These are phyloP conservation scores for Phytophthora cajani DNA, from an alignment of 352 stramenopile species.

Conservation along the genomic window DNA sequence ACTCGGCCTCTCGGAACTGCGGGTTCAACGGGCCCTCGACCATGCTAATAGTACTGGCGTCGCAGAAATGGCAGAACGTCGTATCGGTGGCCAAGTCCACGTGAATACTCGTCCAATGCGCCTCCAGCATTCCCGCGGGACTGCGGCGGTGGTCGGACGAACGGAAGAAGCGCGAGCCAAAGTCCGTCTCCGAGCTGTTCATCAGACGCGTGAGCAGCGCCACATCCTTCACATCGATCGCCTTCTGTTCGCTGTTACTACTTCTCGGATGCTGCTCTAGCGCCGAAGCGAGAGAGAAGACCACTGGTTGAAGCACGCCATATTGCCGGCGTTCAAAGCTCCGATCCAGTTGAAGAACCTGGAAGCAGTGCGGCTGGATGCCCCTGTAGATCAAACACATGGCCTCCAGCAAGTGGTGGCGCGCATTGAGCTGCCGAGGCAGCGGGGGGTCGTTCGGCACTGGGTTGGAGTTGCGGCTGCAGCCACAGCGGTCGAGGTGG, in stretches of 20 bases:
- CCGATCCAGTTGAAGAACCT: slow-evolving; percentile 36
- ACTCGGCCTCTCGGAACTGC: slow-evolving; percentile 36
- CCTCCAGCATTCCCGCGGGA: slow-evolving; percentile 29
- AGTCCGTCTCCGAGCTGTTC: slow-evolving; percentile 18
- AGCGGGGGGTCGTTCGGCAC: slow-evolving; percentile 16
- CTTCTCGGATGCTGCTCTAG: slow-evolving; percentile 12
- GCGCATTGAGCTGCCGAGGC: slow-evolving; percentile 26
- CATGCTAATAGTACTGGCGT: slow-evolving; percentile 31
- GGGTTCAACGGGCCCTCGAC: slow-evolving; percentile 31
- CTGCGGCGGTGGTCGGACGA: background rate
- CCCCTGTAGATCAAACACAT: slow-evolving; percentile 37
- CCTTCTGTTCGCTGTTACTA: background rate
- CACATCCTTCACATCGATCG: slow-evolving; percentile 33
- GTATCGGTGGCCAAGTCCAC: slow-evolving; percentile 27
- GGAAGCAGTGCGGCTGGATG: slow-evolving; percentile 33
- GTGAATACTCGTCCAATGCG: slow-evolving; percentile 31
- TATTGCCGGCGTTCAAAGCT: slow-evolving; percentile 37
- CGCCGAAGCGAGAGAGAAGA: slow-evolving; percentile 24
- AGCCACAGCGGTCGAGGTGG: slow-evolving; percentile 10
- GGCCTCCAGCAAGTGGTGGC: slow-evolving; percentile 31
- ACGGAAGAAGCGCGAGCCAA: slow-evolving; percentile 30
- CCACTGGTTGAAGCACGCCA: slow-evolving; percentile 27
- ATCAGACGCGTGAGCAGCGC: slow-evolving; percentile 20
- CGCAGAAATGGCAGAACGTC: slow-evolving; percentile 32
- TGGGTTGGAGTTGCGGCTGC: background rate